These are phyloP conservation scores for Phlyctochytrium bullatum DNA, from an alignment of 192 early-diverging fungal species.

Conservation along the genomic window DNA sequence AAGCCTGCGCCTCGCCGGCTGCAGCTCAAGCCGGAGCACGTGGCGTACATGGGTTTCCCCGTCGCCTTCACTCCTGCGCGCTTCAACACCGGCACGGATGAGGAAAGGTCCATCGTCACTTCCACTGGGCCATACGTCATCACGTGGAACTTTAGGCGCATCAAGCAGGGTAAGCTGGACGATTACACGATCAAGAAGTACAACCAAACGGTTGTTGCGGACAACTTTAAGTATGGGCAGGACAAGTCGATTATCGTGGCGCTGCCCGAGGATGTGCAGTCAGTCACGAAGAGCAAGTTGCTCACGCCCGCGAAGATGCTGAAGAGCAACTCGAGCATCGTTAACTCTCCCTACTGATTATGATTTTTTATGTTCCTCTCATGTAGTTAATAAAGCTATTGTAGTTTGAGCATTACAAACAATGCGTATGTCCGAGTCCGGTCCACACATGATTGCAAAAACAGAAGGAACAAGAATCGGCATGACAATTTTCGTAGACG, in stretches of 20 bases:
- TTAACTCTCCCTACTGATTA: conserved; percentile 54
- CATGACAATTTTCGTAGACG: background rate
- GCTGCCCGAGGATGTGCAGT: conserved; percentile 71
- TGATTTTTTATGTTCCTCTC: too few relatives aligned
- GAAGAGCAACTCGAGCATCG: conserved; percentile 48
- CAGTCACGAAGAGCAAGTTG: conserved; percentile 56
- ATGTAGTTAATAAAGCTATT: too few relatives aligned
- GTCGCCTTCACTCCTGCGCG: conserved; percentile 82
- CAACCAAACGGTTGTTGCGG: conserved; percentile 75
- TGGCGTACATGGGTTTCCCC: conserved; percentile 67
- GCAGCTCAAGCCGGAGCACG: conserved; percentile 84
- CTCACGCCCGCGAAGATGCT: conserved; percentile 58
- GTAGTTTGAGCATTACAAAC: too few relatives aligned
- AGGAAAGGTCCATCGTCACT: conserved; percentile 83
- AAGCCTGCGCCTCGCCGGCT: conserved; percentile 70
- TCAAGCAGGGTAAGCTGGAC: conserved; percentile 70
- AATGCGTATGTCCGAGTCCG: too few relatives aligned
- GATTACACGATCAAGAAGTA: conserved; percentile 92
- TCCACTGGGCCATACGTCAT: conserved; percentile 88
- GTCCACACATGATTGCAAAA: too few relatives aligned
- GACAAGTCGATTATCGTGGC: conserved; percentile 85
- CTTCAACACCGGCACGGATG: conserved; percentile 69
- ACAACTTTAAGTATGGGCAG: conserved; percentile 86
- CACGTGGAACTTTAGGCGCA: conserved; percentile 85
- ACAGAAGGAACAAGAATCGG: too few relatives aligned